phyloP scores from a whole-genome alignment of 2,329 filamentous ascomycete species.

The Escovopsis sp. region DNA sequence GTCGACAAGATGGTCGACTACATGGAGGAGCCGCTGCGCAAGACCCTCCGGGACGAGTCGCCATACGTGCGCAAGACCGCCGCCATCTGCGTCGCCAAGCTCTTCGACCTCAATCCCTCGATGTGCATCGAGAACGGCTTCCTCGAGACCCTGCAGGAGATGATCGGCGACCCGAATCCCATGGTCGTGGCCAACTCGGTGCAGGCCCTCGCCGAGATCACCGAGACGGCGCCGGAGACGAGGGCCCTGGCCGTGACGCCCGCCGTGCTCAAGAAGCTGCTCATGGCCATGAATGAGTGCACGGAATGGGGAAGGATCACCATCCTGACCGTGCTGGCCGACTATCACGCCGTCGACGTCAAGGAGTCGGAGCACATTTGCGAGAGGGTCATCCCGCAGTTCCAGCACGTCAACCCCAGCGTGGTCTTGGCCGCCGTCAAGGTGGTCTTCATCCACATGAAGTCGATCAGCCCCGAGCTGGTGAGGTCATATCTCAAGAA shows the following conservation, averaged over 20 bases:
- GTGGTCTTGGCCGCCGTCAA: slow-evolving; percentile 97
- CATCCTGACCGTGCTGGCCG: slow-evolving; percentile 75
- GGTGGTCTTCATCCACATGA: slow-evolving; percentile 95
- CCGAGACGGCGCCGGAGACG: slow-evolving; percentile 80
- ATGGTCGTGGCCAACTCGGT: slow-evolving; percentile 99
- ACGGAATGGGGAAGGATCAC: slow-evolving; percentile 97
- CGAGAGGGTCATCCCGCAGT: slow-evolving; percentile 88
- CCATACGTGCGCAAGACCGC: slow-evolving; percentile 98
- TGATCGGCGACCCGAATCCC: slow-evolving; percentile 94
- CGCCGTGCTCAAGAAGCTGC: slow-evolving; percentile 78
- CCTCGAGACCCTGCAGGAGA: slow-evolving; percentile 79
- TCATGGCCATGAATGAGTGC: slow-evolving; percentile 94
- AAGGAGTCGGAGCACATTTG: slow-evolving; percentile 98
- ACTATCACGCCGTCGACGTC: slow-evolving; percentile 73
- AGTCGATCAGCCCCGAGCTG: slow-evolving; percentile 60
- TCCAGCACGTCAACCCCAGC: slow-evolving; percentile 95
- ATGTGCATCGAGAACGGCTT: slow-evolving; percentile 97
- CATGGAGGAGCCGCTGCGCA: slow-evolving; percentile 94
- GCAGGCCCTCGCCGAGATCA: slow-evolving; percentile 82
- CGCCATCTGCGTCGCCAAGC: slow-evolving; percentile 92
- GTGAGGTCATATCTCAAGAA: slow-evolving; percentile 86
- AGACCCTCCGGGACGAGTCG: slow-evolving; percentile 92
- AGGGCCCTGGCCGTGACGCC: slow-evolving; percentile 72
- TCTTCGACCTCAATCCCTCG: slow-evolving; percentile 84
- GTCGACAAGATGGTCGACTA: slow-evolving; percentile 99